Percentiles rank a stretch among this genome's conserved stretches.
phyloP scores from a whole-genome alignment of 2,329 filamentous ascomycete species.

The Epichloe baconii region DNA sequence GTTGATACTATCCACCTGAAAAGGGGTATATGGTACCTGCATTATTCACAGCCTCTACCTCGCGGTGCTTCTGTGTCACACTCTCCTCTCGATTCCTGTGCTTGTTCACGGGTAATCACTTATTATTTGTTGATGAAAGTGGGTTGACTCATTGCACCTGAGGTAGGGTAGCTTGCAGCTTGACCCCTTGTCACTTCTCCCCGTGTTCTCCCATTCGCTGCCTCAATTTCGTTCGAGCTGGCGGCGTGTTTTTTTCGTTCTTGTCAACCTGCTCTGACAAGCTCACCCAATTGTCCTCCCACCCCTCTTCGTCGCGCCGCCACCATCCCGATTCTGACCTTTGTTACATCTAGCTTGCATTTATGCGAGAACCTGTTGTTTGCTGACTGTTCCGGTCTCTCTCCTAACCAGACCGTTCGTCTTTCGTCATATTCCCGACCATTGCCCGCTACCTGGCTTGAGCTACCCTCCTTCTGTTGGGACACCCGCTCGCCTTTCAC shows the following conservation, averaged over 20 bases:
- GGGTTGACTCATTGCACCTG: conserved; percentile 1
- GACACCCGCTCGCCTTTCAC: conserved; percentile 13
- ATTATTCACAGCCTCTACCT: no score
- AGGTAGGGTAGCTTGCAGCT: conserved; percentile 10
- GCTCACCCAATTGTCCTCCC: conserved; percentile 10
- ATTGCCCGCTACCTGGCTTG: conserved; percentile 11
- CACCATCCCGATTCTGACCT: conserved; percentile 14
- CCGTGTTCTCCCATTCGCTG: conserved; percentile 10
- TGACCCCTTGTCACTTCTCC: conserved; percentile 1
- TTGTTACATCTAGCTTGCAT: conserved; percentile 19
- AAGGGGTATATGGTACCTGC: no score
- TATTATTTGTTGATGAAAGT: conserved; percentile 1
- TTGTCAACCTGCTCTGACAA: conserved; percentile 7
- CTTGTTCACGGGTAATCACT: background rate
- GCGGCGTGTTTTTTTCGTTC: conserved; percentile 10
- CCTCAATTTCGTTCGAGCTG: conserved; percentile 6
- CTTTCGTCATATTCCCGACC: conserved; percentile 12
- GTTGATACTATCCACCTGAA: no score
- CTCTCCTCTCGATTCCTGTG: background rate
- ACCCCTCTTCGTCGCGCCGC: conserved; percentile 9
- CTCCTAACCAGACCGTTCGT: conserved; percentile 11
- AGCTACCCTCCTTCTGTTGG: conserved; percentile 13
- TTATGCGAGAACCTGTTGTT: conserved; percentile 20
- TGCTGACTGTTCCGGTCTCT: conserved; percentile 18
- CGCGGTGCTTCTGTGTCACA: no score